Evolutionary conservation across 2,329 filamentous ascomycete genomes (phyloP).

Genomic region (Trichoderma hamatum): DNA sequence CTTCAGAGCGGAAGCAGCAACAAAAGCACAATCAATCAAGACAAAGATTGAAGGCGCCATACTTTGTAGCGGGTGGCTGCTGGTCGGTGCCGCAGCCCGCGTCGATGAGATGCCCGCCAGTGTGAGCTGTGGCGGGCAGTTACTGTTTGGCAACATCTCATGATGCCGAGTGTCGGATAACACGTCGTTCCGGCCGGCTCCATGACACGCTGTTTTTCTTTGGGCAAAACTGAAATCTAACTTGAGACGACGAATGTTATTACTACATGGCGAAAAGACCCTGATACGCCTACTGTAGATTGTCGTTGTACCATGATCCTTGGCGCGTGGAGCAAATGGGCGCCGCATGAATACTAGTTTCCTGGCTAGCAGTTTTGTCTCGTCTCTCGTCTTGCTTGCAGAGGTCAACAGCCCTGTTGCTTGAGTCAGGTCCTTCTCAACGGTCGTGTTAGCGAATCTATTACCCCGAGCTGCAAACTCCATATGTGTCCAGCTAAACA

Average conservation of each 20-base stretch:
- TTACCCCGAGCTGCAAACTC: slow-evolving; percentile 2
- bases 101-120: background rate
- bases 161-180: background rate
- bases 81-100: slow-evolving; percentile 4
- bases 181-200: background rate
- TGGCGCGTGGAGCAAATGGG: slow-evolving; percentile 15
- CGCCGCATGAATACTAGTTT: background rate
- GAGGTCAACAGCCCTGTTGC: background rate
- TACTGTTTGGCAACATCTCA: background rate
- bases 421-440: background rate
- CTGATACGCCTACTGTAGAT: background rate
- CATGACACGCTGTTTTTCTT: background rate
- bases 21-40: background rate
- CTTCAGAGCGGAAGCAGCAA: background rate
- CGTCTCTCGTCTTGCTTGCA: background rate
- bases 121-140: background rate
- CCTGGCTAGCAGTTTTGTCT: slow-evolving; percentile 12
- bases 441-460: background rate
- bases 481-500: background rate
- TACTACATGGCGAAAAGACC: background rate
- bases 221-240: background rate
- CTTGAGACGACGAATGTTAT: slow-evolving; percentile 7
- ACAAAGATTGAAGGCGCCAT: background rate
- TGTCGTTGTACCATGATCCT: slow-evolving; percentile 13
- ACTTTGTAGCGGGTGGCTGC: slow-evolving; percentile 5